Percentiles rank a stretch among this genome's conserved stretches.
phyloP scores from a whole-genome alignment of 2,329 filamentous ascomycete species.

The Aspergillus unguis region DNA sequence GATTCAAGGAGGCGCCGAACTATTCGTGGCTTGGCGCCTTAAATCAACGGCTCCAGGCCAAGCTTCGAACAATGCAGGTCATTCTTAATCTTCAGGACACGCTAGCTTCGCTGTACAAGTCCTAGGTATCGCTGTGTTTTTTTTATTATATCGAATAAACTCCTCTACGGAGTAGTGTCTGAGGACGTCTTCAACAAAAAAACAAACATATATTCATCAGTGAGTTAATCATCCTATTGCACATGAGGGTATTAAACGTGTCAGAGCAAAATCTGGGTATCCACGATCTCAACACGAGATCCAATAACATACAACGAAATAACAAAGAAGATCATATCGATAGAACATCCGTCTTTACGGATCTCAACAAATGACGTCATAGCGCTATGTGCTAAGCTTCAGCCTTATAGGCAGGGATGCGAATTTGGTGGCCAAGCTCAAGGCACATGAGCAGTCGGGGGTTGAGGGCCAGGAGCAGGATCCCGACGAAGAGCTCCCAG shows the following conservation, averaged over 20 bases:
- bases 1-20: not conserved
- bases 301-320: not conserved
- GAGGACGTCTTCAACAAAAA: not conserved
- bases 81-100: too few species aligned
- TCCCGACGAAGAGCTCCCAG: constrained; percentile 44
- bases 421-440: not conserved
- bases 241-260: not conserved
- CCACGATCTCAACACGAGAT: not conserved
- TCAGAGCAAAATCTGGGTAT: not conserved
- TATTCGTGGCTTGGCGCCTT: too few species aligned
- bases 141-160: too few species aligned
- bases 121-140: too few species aligned
- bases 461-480: constrained; percentile 14
- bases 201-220: not conserved
- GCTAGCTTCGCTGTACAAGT: too few species aligned
- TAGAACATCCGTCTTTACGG: not conserved
- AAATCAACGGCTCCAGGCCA: too few species aligned
- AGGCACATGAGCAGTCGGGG: constrained; percentile 17
- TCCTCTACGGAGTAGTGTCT: too few species aligned
- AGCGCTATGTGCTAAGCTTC: not conserved
- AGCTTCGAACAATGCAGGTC: too few species aligned
- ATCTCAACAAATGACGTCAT: not conserved
- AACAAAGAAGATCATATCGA: too few species aligned
- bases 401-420: too few species aligned
- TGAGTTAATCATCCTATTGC: not conserved